Conservation (phyloP, 2,329 filamentous ascomycete genomes). For the Nannizziopsis barbatae region DNA sequence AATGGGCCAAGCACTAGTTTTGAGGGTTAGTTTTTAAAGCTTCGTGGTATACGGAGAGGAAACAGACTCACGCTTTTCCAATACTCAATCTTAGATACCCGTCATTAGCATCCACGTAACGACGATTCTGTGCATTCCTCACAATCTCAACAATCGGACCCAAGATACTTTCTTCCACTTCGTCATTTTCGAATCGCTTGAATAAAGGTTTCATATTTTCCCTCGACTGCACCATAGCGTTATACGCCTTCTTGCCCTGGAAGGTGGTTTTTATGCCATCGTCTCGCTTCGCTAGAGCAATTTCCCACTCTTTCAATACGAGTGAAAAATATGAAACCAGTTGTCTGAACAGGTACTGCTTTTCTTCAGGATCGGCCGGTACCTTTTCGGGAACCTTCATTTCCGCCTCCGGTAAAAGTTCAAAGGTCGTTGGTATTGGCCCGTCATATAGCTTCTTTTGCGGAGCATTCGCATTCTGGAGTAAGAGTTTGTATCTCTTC, state of each 20-base stretch:
- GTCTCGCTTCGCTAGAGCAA: slow-evolving; percentile 55
- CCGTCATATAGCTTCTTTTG: slow-evolving; percentile 49
- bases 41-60: no score
- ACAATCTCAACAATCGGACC: slow-evolving; percentile 85
- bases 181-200: slow-evolving; percentile 71
- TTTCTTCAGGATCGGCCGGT: slow-evolving; percentile 53
- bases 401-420: slow-evolving; percentile 68
- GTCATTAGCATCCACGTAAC: slow-evolving; percentile 94
- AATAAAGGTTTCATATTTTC: slow-evolving; percentile 86
- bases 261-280: slow-evolving; percentile 55
- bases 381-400: slow-evolving; percentile 67
- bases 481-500: slow-evolving; percentile 57
- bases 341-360: slow-evolving; percentile 69
- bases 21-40: slow-evolving; percentile 5
- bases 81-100: slow-evolving; percentile 88
- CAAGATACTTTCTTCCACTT: slow-evolving; percentile 67
- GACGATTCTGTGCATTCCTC: slow-evolving; percentile 72
- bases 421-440: slow-evolving; percentile 76
- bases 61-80: slow-evolving; percentile 58
- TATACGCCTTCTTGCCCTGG: slow-evolving; percentile 69
- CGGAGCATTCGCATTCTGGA: slow-evolving; percentile 31
- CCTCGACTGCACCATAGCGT: slow-evolving; percentile 74
- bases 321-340: slow-evolving; percentile 93
- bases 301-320: slow-evolving; percentile 80
- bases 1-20: slow-evolving; percentile 73